phyloP scores from a whole-genome alignment of 306 rosid species.

The Castanea mollissima region DNA sequence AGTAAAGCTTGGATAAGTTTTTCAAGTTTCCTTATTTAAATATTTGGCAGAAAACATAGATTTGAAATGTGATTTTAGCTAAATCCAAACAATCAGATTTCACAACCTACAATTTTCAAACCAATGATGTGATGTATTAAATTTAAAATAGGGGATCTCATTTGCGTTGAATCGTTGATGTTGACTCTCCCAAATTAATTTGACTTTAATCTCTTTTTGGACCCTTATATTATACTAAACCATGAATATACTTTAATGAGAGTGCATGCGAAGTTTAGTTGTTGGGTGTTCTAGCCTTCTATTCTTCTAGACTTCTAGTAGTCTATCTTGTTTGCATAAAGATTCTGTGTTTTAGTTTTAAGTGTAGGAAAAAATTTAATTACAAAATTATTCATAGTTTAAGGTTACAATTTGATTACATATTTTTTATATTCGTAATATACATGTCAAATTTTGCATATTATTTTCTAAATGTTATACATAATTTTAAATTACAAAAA shows the following conservation, averaged over 20 bases:
- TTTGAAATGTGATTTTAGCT: conserved; percentile 13
- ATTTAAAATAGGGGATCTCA: conserved; percentile 8
- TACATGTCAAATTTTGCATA: no score
- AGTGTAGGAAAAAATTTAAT: no score
- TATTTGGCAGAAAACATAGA: background rate
- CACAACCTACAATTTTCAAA: conserved; percentile 9
- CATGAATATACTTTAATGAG: background rate
- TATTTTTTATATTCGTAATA: no score
- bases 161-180: conserved; percentile 3
- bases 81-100: conserved; percentile 17
- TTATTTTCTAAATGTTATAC: no score
- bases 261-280: conserved; percentile 2
- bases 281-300: background rate
- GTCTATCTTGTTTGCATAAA: background rate
- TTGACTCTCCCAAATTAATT: conserved; percentile 6
- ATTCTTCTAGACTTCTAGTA: background rate
- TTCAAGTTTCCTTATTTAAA: conserved; percentile 1
- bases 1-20: background rate
- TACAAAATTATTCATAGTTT: no score
- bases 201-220: conserved; percentile 2
- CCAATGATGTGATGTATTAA: conserved; percentile 28
- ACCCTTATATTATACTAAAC: conserved; percentile 18
- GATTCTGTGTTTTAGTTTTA: no score
- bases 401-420: no score
- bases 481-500: no score